These are phyloP conservation scores for Leccinum subgranulosum DNA, from an alignment of 768 basidiomycete species.

Conservation along the genomic window DNA sequence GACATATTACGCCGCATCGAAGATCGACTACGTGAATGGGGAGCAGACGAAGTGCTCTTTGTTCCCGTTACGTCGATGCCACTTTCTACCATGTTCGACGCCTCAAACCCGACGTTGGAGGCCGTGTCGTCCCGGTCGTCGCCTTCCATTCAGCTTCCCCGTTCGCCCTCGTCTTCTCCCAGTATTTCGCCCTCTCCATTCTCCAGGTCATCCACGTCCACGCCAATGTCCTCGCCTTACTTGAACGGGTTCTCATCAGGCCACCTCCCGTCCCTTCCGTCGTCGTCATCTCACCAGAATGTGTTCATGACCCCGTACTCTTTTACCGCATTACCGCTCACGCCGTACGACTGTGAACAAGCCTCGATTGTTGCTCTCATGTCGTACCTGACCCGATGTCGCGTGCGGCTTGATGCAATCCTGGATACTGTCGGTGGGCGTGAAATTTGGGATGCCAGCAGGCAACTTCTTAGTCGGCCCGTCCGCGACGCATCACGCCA, in stretches of 20 bases:
- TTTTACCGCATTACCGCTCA: constrained; percentile 28
- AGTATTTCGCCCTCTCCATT: constrained; percentile 34
- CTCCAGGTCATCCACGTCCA: constrained; percentile 29
- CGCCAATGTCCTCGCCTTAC: constrained; percentile 32
- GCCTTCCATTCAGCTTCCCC: constrained; percentile 23
- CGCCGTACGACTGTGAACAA: constrained; percentile 27
- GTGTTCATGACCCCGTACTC: constrained; percentile 30
- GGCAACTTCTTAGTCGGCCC: constrained; percentile 49
- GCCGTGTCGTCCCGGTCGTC: constrained; percentile 21
- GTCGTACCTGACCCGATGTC: constrained; percentile 26
- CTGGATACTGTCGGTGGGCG: constrained; percentile 82
- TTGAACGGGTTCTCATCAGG: constrained; percentile 23
- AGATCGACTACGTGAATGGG: constrained; percentile 60
- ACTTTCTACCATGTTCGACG: constrained; percentile 22
- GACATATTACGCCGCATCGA: constrained; percentile 46
- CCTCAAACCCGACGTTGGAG: constrained; percentile 19
- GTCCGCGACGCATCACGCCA: constrained; percentile 29
- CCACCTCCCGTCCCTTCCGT: constrained; percentile 22
- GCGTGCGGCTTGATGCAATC: constrained; percentile 65
- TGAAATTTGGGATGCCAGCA: constrained; percentile 73
- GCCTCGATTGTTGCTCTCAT: constrained; percentile 24
- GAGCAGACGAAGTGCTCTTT: constrained; percentile 75
- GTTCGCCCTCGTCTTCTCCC: constrained; percentile 29
- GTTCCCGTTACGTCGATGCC: constrained; percentile 32
- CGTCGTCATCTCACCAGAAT: constrained; percentile 25